Conservation (phyloP, 1,284 basidiomycete species). For the Peniophora sp. region DNA sequence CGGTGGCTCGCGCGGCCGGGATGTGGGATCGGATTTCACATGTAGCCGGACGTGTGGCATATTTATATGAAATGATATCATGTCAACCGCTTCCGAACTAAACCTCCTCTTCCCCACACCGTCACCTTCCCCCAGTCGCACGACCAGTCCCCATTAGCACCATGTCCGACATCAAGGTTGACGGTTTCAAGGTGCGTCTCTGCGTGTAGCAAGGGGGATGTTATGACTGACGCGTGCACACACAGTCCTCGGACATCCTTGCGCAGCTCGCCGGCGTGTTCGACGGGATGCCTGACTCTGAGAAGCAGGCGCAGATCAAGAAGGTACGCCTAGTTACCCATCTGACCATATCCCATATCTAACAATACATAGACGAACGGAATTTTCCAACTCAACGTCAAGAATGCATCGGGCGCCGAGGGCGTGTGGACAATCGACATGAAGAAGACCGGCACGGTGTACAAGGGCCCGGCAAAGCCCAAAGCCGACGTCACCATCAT, state of each 20-base stretch:
- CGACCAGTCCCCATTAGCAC: neutral
- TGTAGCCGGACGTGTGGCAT: no score
- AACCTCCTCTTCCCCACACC: neutral
- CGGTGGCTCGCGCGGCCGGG: no score
- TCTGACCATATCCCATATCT: neutral
- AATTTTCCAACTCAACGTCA: constrained; percentile 84
- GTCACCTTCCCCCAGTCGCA: neutral
- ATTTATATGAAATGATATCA: no score
- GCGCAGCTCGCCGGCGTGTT: constrained; percentile 58
- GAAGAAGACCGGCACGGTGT: constrained; percentile 82
- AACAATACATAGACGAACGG: constrained; percentile 69
- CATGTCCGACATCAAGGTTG: constrained; percentile 30
- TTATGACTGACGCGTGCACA: neutral
- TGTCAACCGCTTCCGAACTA: no score
- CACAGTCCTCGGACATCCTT: constrained; percentile 67
- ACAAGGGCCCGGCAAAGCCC: constrained; percentile 69
- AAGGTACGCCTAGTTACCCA: constrained; percentile 46
- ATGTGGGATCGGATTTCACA: no score
- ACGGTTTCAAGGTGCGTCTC: constrained; percentile 25
- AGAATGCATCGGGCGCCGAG: constrained; percentile 72
- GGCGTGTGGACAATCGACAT: constrained; percentile 92
- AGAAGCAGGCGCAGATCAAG: constrained; percentile 79
- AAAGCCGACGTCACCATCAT: constrained; percentile 76
- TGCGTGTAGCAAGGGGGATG: neutral
- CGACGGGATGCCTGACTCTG: constrained; percentile 54